Evolutionary conservation across 2,329 filamentous ascomycete genomes (phyloP).

Genomic region (Xenoacremonium recifei): DNA sequence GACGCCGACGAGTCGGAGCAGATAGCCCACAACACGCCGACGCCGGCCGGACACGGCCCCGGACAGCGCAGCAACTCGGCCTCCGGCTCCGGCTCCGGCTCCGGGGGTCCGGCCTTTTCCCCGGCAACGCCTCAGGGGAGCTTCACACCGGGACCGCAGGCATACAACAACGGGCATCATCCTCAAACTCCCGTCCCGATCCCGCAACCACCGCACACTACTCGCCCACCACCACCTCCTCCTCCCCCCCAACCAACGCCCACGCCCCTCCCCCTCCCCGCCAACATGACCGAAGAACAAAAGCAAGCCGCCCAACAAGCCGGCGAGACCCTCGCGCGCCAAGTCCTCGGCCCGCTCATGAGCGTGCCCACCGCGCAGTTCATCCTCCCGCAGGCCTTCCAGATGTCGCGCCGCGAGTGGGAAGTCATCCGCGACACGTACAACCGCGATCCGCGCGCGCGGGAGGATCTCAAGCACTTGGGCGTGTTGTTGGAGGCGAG

Average conservation of each 20-base stretch:
- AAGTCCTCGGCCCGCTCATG: slow-evolving; percentile 63
- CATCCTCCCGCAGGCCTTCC: slow-evolving; percentile 65
- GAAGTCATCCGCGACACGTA: slow-evolving; percentile 69
- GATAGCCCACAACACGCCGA: slow-evolving; percentile 29
- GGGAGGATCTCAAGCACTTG: slow-evolving; percentile 59
- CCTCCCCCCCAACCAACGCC: slow-evolving; percentile 9
- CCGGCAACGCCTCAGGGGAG: slow-evolving; percentile 44
- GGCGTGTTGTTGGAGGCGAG: slow-evolving; percentile 54
- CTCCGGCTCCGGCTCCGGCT: too few species aligned
- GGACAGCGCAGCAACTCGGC: slow-evolving; percentile 48
- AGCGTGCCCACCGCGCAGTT: slow-evolving; percentile 66
- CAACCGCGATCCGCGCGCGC: slow-evolving; percentile 61
- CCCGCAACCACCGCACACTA: slow-evolving; percentile 31
- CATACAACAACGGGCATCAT: slow-evolving; percentile 32
- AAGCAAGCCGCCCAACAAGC: slow-evolving; percentile 44
- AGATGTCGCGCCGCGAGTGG: slow-evolving; percentile 72
- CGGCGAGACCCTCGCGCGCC: slow-evolving; percentile 57
- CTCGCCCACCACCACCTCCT: slow-evolving; percentile 9
- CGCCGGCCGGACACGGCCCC: slow-evolving; percentile 32
- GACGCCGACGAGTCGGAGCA: slow-evolving; percentile 5
- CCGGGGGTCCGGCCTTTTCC: slow-evolving; percentile 54
- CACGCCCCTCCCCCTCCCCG: slow-evolving; percentile 16
- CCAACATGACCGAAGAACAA: slow-evolving; percentile 32
- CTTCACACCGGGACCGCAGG: slow-evolving; percentile 36
- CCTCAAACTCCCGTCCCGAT: slow-evolving; percentile 36